Evolutionary conservation across 768 basidiomycete species (phyloP).

Genomic region (Chalciporus piperatus): DNA sequence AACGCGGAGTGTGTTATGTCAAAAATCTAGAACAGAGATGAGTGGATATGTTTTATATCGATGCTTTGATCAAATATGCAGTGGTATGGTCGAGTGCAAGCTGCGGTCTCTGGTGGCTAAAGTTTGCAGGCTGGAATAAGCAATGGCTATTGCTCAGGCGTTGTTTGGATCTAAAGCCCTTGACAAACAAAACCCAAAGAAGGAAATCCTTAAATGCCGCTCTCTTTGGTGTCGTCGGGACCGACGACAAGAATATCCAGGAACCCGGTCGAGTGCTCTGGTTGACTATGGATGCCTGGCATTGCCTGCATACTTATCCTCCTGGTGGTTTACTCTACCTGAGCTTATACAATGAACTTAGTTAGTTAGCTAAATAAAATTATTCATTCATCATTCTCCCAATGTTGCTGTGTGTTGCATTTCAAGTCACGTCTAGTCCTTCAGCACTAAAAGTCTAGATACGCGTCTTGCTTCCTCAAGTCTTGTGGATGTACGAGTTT

Average conservation of each 20-base stretch:
- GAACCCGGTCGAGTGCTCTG: no score
- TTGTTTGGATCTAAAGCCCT: slow-evolving; percentile 31
- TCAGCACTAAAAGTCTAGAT: no score
- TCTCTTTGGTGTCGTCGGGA: neutral
- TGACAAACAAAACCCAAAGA: slow-evolving; percentile 19
- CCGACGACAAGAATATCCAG: neutral
- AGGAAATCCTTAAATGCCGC: neutral
- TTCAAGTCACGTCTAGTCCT: no score
- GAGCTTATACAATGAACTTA: no score
- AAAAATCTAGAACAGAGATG: neutral
- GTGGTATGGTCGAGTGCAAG: neutral
- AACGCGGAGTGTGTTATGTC: neutral
- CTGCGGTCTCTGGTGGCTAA: neutral
- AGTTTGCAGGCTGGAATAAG: slow-evolving; percentile 1
- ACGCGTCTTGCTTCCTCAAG: no score
- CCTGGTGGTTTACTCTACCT: no score
- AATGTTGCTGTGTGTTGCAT: no score
- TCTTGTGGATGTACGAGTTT: no score
- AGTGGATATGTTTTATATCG: neutral
- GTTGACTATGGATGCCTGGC: no score
- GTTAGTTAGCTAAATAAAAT: no score
- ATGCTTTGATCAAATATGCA: neutral
- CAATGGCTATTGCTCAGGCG: neutral
- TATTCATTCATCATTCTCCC: no score
- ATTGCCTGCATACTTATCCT: no score